Evolutionary conservation across 345 rosid species (phyloP).

Genomic region (Carallia brachiata): DNA sequence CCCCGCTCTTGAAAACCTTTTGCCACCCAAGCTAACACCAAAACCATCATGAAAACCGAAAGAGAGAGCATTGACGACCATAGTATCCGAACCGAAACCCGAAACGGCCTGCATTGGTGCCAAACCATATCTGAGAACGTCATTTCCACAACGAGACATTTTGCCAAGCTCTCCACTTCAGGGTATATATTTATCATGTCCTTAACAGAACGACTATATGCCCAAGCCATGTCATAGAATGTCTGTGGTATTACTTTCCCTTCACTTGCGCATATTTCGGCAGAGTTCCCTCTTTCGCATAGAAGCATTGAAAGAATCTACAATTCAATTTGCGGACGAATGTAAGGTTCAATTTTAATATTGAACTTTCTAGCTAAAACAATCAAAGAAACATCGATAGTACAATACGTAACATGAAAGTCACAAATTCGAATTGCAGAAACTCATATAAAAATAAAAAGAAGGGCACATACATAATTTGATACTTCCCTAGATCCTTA

Average conservation of each 20-base stretch:
- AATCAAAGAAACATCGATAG: too few species aligned
- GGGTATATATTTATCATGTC: conserved; percentile 47
- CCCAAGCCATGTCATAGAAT: conserved; percentile 38
- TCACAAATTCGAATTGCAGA: too few species aligned
- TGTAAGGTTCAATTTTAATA: not conserved
- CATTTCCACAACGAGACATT: conserved; percentile 44
- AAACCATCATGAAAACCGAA: conserved; percentile 44
- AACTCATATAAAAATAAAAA: too few species aligned
- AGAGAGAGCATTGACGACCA: conserved; percentile 60
- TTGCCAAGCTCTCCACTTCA: conserved; percentile 44
- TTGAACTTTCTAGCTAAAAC: not conserved
- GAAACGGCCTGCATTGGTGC: conserved; percentile 49
- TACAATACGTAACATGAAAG: too few species aligned
- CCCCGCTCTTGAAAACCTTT: conserved; percentile 46
- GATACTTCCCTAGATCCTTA: too few species aligned
- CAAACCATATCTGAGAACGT: conserved; percentile 35
- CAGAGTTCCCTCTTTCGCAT: conserved; percentile 35
- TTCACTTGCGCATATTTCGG: conserved; percentile 29
- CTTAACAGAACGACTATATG: conserved; percentile 47
- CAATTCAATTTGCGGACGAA: not conserved
- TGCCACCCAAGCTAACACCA: conserved; percentile 39
- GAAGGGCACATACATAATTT: too few species aligned
- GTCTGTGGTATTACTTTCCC: conserved; percentile 49
- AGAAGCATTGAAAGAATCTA: conserved; percentile 55
- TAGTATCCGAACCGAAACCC: conserved; percentile 29